These are phyloP conservation scores for Jatropha curcas DNA, from an alignment of 345 rosid species.

Conservation along the genomic window DNA sequence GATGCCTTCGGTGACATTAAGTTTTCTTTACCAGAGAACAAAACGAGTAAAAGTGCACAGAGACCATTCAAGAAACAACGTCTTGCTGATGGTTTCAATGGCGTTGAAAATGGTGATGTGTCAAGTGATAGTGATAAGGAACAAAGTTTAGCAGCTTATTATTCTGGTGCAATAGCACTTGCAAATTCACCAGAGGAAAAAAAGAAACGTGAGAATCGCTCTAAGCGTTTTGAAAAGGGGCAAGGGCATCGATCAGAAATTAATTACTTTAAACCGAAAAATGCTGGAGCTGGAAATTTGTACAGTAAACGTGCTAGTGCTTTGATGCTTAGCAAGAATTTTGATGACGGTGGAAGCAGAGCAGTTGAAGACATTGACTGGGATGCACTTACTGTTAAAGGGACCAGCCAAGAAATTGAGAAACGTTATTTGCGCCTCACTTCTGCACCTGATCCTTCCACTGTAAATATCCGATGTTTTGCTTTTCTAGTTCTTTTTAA, in stretches of 20 bases:
- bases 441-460: conserved; percentile 97
- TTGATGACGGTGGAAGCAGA: conserved; percentile 73
- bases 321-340: conserved; percentile 61
- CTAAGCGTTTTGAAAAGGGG: conserved; percentile 82
- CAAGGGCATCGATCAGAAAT: conserved; percentile 63
- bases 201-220: conserved; percentile 89
- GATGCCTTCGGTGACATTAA: conserved; percentile 44
- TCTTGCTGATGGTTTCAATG: conserved; percentile 42
- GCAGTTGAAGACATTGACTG: conserved; percentile 99
- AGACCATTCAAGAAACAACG: conserved; percentile 82
- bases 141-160: conserved; percentile 61
- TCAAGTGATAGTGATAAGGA: conserved; percentile 99
- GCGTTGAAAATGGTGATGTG: conserved; percentile 62
- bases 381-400: conserved; percentile 95
- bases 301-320: conserved; percentile 77
- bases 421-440: conserved; percentile 98
- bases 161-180: conserved; percentile 69
- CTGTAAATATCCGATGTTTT: conserved; percentile 57
- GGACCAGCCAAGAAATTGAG: conserved; percentile 94
- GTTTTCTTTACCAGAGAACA: conserved; percentile 46
- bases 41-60: conserved; percentile 50
- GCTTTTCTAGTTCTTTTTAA: conserved; percentile 3
- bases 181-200: conserved; percentile 84
- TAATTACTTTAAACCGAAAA: conserved; percentile 57
- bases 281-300: conserved; percentile 61